Evolutionary conservation across 257 asterid species (phyloP).

Genomic region (Solanum lycopersicoides): DNA sequence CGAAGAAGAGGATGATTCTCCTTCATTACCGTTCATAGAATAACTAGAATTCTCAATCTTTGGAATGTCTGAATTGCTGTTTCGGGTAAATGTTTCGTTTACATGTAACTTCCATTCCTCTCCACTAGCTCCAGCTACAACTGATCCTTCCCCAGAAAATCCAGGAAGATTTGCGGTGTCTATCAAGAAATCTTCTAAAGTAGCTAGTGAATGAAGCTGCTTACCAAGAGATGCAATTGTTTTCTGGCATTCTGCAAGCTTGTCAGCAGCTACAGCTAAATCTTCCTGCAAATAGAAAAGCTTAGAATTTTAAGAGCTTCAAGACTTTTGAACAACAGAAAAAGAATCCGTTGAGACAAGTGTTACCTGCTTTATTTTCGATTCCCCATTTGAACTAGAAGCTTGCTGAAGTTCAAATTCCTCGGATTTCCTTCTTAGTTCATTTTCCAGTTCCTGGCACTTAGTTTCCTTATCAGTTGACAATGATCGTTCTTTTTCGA

Average conservation of each 20-base stretch:
- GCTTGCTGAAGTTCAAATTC: constrained; percentile 35
- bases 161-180: constrained; percentile 66
- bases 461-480: constrained; percentile 30
- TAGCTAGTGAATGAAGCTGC: constrained; percentile 69
- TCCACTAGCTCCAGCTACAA: constrained; percentile 8
- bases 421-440: constrained; percentile 24
- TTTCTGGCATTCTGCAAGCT: constrained; percentile 80
- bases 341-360: background rate
- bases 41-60: constrained; percentile 15
- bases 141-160: constrained; percentile 19
- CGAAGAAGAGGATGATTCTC: constrained; percentile 29
- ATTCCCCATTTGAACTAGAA: constrained; percentile 23
- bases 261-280: constrained; percentile 61
- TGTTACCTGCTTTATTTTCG: constrained; percentile 55
- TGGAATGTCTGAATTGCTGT: constrained; percentile 14
- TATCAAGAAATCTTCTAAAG: constrained; percentile 72
- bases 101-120: constrained; percentile 27
- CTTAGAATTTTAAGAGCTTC: background rate
- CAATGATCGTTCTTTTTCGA: constrained; percentile 23
- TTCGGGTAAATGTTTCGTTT: constrained; percentile 9
- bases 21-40: constrained; percentile 21
- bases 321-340: background rate
- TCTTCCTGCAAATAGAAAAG: constrained; percentile 41
- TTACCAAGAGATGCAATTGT: constrained; percentile 78
- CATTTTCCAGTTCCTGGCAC: constrained; percentile 45